phyloP scores from a whole-genome alignment of 1,284 basidiomycete species.

The Xanthoconium separans region DNA sequence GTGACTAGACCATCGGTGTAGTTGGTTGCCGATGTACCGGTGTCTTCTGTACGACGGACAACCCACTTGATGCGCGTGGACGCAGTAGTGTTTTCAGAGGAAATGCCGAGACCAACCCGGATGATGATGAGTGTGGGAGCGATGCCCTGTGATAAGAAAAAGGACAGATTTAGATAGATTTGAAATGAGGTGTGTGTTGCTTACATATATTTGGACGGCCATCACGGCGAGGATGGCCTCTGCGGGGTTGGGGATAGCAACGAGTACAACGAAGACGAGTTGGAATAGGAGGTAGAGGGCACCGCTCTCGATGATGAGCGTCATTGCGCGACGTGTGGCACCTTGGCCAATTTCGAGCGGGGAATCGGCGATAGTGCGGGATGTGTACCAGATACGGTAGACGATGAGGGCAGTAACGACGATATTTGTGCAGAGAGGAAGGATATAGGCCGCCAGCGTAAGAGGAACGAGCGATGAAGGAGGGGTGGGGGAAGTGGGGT shows the following conservation, averaged over 20 bases:
- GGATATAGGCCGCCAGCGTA: conserved; percentile 32
- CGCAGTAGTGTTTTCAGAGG: conserved; percentile 25
- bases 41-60: conserved; percentile 8
- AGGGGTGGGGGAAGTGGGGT: conserved; percentile 29
- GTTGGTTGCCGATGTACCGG: conserved; percentile 13
- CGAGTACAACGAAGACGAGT: conserved; percentile 40
- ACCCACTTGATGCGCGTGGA: conserved; percentile 29
- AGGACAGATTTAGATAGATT: neutral
- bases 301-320: conserved; percentile 42
- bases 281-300: conserved; percentile 41
- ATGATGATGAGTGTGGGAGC: conserved; percentile 35
- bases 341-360: conserved; percentile 10
- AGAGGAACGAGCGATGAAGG: conserved; percentile 32
- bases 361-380: conserved; percentile 12
- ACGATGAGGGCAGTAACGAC: conserved; percentile 41
- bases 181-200: neutral
- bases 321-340: conserved; percentile 24
- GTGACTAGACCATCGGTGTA: conserved; percentile 21
- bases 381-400: conserved; percentile 35
- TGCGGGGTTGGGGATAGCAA: conserved; percentile 35
- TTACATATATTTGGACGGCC: conserved; percentile 43
- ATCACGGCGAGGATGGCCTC: conserved; percentile 36
- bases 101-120: conserved; percentile 32
- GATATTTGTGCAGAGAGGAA: conserved; percentile 41
- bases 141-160: conserved; percentile 23